phyloP scores from a whole-genome alignment of 768 basidiomycete genomes.

The Boletus bicolor region DNA sequence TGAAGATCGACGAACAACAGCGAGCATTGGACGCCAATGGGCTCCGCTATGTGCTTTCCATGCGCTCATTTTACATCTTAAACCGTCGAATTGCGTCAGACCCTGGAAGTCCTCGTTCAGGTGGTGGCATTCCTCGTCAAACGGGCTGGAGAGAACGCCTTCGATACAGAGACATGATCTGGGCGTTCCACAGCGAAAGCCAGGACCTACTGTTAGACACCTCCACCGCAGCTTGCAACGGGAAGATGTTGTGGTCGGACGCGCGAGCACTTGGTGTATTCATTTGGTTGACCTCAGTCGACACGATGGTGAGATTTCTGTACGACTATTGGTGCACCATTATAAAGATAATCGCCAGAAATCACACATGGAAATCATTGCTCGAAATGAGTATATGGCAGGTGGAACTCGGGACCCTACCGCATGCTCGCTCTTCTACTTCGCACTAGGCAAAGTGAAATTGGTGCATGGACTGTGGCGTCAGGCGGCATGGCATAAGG shows the following conservation, averaged over 20 bases:
- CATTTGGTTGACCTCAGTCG: conserved; percentile 80
- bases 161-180: conserved; percentile 91
- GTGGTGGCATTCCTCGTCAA: conserved; percentile 38
- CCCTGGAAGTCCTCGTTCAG: conserved; percentile 45
- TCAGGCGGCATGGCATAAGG: conserved; percentile 91
- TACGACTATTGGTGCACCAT: background rate
- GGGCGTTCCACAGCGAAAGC: conserved; percentile 95
- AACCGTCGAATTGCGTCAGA: conserved; percentile 59
- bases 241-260: conserved; percentile 88
- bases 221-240: conserved; percentile 68
- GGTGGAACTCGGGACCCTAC: conserved; percentile 87
- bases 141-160: conserved; percentile 71
- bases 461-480: conserved; percentile 95
- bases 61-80: conserved; percentile 87
- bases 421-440: conserved; percentile 87
- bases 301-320: conserved; percentile 61
- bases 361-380: conserved; percentile 81
- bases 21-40: conserved; percentile 92
- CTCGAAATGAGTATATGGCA: conserved; percentile 89
- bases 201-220: conserved; percentile 79
- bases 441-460: conserved; percentile 89
- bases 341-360: conserved; percentile 44
- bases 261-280: conserved; percentile 84
- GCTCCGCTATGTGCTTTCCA: conserved; percentile 86
- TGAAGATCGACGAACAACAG: conserved; percentile 82